Evolutionary conservation across 257 asterid species (phyloP), one percentile per base, ranked within the genome.

Genomic region (Fraxinus americana): DNA sequence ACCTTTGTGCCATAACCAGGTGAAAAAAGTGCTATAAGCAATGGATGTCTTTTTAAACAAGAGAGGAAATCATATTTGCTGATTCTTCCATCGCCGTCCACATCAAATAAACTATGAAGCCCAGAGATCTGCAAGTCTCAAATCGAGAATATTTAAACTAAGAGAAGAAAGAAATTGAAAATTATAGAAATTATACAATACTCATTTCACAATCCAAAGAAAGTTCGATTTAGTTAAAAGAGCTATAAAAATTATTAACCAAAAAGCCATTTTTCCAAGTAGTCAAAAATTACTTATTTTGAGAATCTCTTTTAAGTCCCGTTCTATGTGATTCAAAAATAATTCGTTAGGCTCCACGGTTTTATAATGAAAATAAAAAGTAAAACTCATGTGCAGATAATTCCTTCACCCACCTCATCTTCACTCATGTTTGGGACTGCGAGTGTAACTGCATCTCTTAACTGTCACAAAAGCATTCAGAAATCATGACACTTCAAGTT

Each of bases 11-110:
- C 77, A 69, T 68, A 90, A 69, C 76, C 79, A 83, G 73, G 87
- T 4, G 91, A 85, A 76, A 96, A 91, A 52, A 96, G 88, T 4
- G 97, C 92, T 63, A 96, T 83, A 61, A 93, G 91, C 89, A 89
- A 85, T 0, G 99, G 97, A 54, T 85, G 57, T 80, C 87, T 85
- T 83, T 87, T 88, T 82, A 96, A 85, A 74, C 97, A 87, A 16
- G 84, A 69, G 5, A 74, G 7, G 8, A 94, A 94, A 50, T 96
- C 97, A 3, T 84, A 82, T 85, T 82, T 87, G 92, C 94, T 88
- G 78, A 96, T 88, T 77, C 77, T 92, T 82, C 90, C 95, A 65
- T 92, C 96, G 23, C 75, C 25, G 77, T 94, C 95, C 75, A 66
- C 61, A 52, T 96, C 98, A 35, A 93, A 91, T 72, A 91, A 74